These are phyloP conservation scores for Eucalyptus fibrosa DNA, from an alignment of 345 rosid species.

Conservation along the genomic window DNA sequence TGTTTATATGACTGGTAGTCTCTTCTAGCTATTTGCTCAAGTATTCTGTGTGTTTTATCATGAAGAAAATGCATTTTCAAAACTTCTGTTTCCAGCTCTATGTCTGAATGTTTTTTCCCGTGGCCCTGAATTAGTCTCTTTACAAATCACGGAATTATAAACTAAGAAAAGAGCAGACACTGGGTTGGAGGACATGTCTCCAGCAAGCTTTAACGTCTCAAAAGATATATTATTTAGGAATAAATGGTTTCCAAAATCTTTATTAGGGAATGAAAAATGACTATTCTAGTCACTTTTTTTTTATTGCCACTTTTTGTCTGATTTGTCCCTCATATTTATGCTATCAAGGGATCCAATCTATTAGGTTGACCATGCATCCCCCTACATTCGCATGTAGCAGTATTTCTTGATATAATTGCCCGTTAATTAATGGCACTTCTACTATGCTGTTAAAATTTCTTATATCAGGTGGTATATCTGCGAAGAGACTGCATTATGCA, in stretches of 20 bases:
- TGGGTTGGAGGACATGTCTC: not conserved
- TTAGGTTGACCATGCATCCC: not conserved
- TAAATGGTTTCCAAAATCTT: not conserved
- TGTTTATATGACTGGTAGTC: not conserved
- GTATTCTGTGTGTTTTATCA: not conserved
- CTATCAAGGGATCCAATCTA: not conserved
- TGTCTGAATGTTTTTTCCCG: not conserved
- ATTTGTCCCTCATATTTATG: not conserved
- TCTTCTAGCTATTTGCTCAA: not conserved
- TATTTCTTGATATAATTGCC: not conserved
- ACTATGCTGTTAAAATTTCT: not conserved
- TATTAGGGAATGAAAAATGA: not conserved
- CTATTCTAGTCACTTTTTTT: not conserved
- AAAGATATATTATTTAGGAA: not conserved
- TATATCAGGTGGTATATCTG: slow-evolving; percentile 79
- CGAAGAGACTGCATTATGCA: slow-evolving; percentile 70
- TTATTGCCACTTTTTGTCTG: not conserved
- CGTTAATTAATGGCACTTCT: not conserved
- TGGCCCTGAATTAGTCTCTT: not conserved
- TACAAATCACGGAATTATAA: not conserved
- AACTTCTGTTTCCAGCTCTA: not conserved
- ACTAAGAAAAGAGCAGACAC: not conserved
- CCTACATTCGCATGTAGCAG: not conserved
- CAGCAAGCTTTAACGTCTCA: not conserved
- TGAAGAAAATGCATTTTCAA: not conserved